Evolutionary conservation across 176 grass and related monocot species (phyloP), one percentile per base, ranked within the genome.

Genomic region (Pontederia crassipes): DNA sequence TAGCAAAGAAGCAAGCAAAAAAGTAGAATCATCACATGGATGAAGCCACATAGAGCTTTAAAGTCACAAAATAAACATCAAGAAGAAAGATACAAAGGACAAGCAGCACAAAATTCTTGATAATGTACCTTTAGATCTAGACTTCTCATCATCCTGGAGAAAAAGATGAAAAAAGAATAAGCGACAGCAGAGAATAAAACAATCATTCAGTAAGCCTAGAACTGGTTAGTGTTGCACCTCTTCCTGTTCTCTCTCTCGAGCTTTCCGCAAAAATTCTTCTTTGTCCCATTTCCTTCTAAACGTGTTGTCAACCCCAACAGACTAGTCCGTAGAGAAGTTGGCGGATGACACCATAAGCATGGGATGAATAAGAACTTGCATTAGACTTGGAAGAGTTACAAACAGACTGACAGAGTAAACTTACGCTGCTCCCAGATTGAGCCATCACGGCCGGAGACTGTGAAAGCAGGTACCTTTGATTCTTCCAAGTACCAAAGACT

Each of bases 191-290:
- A 9, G 0, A 15, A 40, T 4, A 70, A 27, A 28, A 8, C 15
- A 28, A 14, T 16, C 13, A 64, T 52, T 10, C 8, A 74, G 27
- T 8, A 49, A 2, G 4, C 28, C 11, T 7, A 14, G 5, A 29
- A 5, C 26, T 35, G 29, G 8, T 53, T 16, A 32, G 9, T 50
- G n/a, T 11, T 2, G n/a, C 46, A 98, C 93, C 84, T 92, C 84
- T 71, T 82, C 71, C 53, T 57, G 68, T 69, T 95, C 86, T 57
- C 93, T 78, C 75, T 92, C 81, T 53, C 93, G 76, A 74, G 87
- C 93, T 74, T 81, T 68, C 54, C 88, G 83, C 73, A 97, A 82
- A 67, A 80, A 91, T 57, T 98, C 93, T 66, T 98, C 93, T 76
- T 69, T 82, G 57, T 98, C 79, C 48, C 86, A 92, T 64, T 98